Conservation (phyloP, 1,139 yeast species). For the Blastobotrys capitulatus region DNA sequence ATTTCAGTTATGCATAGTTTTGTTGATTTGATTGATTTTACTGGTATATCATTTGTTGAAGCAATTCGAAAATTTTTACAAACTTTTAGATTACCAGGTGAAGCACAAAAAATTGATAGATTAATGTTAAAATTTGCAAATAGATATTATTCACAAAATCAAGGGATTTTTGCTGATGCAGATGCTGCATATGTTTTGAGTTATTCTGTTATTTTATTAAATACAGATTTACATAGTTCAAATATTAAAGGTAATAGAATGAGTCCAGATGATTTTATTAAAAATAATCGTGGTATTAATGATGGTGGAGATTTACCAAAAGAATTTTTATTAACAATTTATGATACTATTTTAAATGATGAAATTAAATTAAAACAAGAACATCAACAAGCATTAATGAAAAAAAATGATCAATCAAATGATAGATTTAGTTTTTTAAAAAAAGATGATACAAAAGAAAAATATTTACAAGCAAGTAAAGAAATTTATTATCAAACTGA, state of each 20-base stretch:
- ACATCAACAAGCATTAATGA: constrained; percentile 84
- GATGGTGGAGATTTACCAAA: constrained; percentile 81
- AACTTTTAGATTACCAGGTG: constrained; percentile 91
- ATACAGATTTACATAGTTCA: constrained; percentile 89
- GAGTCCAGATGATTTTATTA: constrained; percentile 81
- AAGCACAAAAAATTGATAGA: constrained; percentile 95
- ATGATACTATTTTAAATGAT: constrained; percentile 66
- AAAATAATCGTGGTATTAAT: constrained; percentile 88
- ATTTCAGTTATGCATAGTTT: constrained; percentile 88
- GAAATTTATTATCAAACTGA: constrained; percentile 92
- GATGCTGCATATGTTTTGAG: constrained; percentile 92
- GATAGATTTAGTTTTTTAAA: constrained; percentile 51
- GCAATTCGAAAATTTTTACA: constrained; percentile 83
- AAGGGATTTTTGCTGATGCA: constrained; percentile 78
- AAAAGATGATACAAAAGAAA: constrained; percentile 73
- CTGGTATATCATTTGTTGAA: constrained; percentile 64
- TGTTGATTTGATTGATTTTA: constrained; percentile 82
- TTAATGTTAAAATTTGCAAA: constrained; percentile 96
- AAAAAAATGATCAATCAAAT: constrained; percentile 49
- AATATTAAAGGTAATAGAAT: constrained; percentile 65
- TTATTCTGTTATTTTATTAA: constrained; percentile 87
- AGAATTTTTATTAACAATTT: constrained; percentile 63
- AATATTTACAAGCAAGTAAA: constrained; percentile 84
- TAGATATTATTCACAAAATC: constrained; percentile 82
- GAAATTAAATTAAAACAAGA: constrained; percentile 91